phyloP scores from a whole-genome alignment of 495 filamentous ascomycete species.

The Penicillium soppii region DNA sequence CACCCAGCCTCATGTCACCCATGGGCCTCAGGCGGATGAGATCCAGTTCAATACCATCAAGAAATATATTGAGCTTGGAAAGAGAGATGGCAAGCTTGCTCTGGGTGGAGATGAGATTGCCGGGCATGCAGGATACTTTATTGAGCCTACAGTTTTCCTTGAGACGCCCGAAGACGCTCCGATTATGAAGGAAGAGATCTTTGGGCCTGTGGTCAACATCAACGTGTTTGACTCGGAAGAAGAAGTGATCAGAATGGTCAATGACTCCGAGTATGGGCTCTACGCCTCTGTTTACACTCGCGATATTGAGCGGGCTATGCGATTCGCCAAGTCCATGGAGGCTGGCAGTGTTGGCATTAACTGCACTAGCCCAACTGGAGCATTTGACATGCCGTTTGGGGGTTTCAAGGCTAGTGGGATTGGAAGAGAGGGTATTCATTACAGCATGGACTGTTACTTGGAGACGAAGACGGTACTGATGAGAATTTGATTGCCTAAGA shows the following conservation, averaged over 20 bases:
- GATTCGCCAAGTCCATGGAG: slow-evolving; percentile 48
- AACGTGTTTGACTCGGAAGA: slow-evolving; percentile 38
- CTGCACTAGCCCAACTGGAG: slow-evolving; percentile 35
- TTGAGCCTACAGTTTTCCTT: slow-evolving; percentile 46
- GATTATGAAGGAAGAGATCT: slow-evolving; percentile 45
- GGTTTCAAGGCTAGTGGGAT: slow-evolving; percentile 52
- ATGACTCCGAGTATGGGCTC: slow-evolving; percentile 42
- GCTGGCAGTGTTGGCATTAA: slow-evolving; percentile 55
- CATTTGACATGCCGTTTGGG: slow-evolving; percentile 45
- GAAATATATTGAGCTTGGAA: slow-evolving; percentile 79
- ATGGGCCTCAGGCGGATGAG: slow-evolving; percentile 80
- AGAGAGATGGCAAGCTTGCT: slow-evolving; percentile 55
- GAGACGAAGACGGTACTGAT: slow-evolving; percentile 53
- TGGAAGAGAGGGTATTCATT: slow-evolving; percentile 44
- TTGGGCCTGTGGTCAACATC: slow-evolving; percentile 46
- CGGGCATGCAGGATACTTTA: slow-evolving; percentile 37
- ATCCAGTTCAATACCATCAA: slow-evolving; percentile 85
- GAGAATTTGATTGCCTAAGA: too few species aligned
- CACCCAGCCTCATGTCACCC: slow-evolving; percentile 11
- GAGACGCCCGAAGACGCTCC: slow-evolving; percentile 31
- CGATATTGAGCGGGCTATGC: slow-evolving; percentile 46
- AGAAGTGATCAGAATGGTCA: slow-evolving; percentile 40
- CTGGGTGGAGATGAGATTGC: slow-evolving; percentile 10
- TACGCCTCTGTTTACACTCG: slow-evolving; percentile 47
- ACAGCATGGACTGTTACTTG: slow-evolving; percentile 41